A percentile compares a stretch with the other conserved stretches of the same genome.
These are phyloP conservation scores for Microsporum ferrugineum DNA, from an alignment of 2,329 filamentous ascomycete genomes.

Conservation along the genomic window DNA sequence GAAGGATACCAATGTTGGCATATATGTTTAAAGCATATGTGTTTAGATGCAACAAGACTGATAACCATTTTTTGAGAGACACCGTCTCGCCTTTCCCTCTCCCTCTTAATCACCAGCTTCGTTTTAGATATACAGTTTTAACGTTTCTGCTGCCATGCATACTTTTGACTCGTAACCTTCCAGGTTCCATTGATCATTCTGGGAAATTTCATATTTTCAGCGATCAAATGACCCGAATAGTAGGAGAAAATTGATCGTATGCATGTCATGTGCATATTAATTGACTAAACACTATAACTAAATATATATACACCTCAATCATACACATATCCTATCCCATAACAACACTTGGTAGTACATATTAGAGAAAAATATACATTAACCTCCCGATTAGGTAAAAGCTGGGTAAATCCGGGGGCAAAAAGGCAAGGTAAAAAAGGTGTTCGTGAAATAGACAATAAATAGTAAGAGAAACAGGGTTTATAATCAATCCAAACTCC, in stretches of 20 bases:
- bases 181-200: background rate
- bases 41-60: conserved; percentile 20
- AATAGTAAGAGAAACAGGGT: background rate
- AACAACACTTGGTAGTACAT: background rate
- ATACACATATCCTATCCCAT: background rate
- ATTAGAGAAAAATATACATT: background rate
- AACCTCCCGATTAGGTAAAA: background rate
- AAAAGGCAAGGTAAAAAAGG: background rate
- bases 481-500: background rate
- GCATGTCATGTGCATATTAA: background rate
- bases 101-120: background rate
- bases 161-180: background rate
- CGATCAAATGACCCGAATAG: background rate
- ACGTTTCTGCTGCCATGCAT: background rate
- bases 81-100: background rate
- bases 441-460: background rate
- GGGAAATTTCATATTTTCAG: background rate
- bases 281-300: background rate
- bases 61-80: conserved; percentile 4
- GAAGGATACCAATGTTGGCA: conserved; percentile 57
- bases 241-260: background rate
- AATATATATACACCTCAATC: background rate
- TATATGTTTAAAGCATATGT: conserved; percentile 34
- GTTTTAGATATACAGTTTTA: conserved; percentile 1
- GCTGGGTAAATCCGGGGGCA: background rate